A percentile compares a stretch with the other conserved stretches of the same genome.
These are phyloP conservation scores for Rhodotorula taiwanensis DNA, from an alignment of 768 basidiomycete species.

Conservation along the genomic window DNA sequence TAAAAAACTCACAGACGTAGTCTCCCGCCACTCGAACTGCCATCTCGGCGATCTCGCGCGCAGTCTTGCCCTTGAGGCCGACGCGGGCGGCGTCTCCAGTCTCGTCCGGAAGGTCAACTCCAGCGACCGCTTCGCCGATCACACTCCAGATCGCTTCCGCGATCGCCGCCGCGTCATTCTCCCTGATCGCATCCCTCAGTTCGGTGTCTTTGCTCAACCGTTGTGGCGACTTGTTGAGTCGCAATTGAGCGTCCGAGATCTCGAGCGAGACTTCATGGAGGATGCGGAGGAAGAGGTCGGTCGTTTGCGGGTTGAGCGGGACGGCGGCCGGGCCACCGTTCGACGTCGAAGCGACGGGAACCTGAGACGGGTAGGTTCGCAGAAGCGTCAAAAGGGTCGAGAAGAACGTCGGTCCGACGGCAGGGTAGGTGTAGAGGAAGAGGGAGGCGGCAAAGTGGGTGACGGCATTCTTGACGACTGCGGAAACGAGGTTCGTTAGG, in stretches of 20 bases:
- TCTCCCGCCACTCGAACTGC: slow-evolving; percentile 86
- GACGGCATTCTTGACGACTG: slow-evolving; percentile 45
- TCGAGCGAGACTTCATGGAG: slow-evolving; percentile 92
- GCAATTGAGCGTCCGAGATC: slow-evolving; percentile 91
- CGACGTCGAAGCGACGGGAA: slow-evolving; percentile 47
- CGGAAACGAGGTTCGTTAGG: background rate
- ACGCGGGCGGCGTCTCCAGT: slow-evolving; percentile 48
- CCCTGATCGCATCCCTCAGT: slow-evolving; percentile 82
- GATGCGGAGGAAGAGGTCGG: slow-evolving; percentile 81
- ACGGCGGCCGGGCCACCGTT: slow-evolving; percentile 48
- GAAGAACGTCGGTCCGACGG: slow-evolving; percentile 82
- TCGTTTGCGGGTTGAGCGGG: slow-evolving; percentile 67
- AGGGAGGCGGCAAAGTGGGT: slow-evolving; percentile 81
- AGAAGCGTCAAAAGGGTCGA: slow-evolving; percentile 67
- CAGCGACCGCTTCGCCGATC: slow-evolving; percentile 56
- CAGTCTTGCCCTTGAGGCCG: slow-evolving; percentile 46
- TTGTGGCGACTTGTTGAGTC: slow-evolving; percentile 64
- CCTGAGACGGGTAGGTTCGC: slow-evolving; percentile 49
- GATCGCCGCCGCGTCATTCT: slow-evolving; percentile 71
- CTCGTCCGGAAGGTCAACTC: slow-evolving; percentile 13
- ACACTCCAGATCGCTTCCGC: slow-evolving; percentile 82
- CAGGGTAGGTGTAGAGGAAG: slow-evolving; percentile 78
- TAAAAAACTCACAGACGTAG: slow-evolving; percentile 71
- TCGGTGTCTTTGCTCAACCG: slow-evolving; percentile 74
- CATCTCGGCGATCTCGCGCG: slow-evolving; percentile 73